Conservation (phyloP, 2,329 filamentous ascomycete genomes). For the Colletotrichum cuscutae region DNA sequence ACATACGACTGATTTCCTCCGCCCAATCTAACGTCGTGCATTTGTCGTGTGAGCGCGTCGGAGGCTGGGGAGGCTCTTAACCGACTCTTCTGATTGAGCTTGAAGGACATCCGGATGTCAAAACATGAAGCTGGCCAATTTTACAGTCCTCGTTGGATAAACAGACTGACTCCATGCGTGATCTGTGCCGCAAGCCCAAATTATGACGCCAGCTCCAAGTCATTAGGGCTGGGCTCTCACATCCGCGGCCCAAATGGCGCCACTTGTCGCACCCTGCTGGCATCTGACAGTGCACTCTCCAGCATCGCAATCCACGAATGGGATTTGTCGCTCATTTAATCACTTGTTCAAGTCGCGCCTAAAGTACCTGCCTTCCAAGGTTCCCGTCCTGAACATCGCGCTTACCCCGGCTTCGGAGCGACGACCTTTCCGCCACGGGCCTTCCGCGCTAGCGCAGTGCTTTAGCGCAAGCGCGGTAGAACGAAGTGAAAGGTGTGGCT, state of each 20-base stretch:
- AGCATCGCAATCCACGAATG: neutral
- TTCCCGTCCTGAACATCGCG: constrained; percentile 9
- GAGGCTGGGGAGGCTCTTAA: constrained; percentile 14
- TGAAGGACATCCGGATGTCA: neutral
- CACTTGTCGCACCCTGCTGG: constrained; percentile 15
- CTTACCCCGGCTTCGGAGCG: constrained; percentile 14
- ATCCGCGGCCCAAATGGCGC: constrained; percentile 17
- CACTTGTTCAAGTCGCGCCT: neutral
- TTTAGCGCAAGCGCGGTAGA: constrained; percentile 22
- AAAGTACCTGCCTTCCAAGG: neutral
- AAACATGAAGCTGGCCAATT: neutral
- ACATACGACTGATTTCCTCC: constrained; percentile 15
- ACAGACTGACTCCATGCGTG: neutral
- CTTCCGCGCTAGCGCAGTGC: neutral
- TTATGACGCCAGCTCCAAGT: neutral
- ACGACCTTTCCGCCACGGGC: neutral
- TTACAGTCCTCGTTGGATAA: neutral
- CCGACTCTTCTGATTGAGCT: neutral
- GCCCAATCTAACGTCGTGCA: constrained; percentile 25
- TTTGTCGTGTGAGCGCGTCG: constrained; percentile 32
- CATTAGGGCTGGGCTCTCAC: constrained; percentile 25
- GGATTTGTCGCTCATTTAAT: neutral
- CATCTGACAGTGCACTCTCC: neutral
- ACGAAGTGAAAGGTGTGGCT: constrained; percentile 14
- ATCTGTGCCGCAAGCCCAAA: constrained; percentile 11